Evolutionary conservation across 176 grass and related monocot genomes (phyloP), one percentile per base, ranked within the genome.

Genomic region (Typha latifolia): DNA sequence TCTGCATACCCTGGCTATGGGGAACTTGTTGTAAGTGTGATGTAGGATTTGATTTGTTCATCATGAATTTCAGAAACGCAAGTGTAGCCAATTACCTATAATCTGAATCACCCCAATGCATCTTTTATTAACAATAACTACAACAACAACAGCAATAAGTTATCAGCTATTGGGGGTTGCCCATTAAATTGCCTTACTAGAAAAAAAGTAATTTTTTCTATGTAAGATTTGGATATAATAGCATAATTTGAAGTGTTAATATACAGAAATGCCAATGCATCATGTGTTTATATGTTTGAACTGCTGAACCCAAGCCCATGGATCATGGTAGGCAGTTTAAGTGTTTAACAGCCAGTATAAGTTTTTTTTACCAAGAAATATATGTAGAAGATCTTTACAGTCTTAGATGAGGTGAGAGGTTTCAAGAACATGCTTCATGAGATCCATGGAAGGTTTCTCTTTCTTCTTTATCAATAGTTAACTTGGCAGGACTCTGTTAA

Each of bases 1-100:
- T 97, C 93, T 80, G 93, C 93, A 73, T 97, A 92, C 71, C 93
- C 93, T 65, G 88, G 93, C 66, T 97, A 82, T 24, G 93, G 88
- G 51, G 88, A 97, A 62, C 88, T 97, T 4, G 75, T 97, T 66
- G 88, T 97, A 85, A 92, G 92, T 78, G 20, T 66, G 26, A 47
- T 74, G 10, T 20, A 7, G 52, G 19, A 15, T 21, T 23, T 19
- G 2, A 29, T 66, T 63, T 18, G 15, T 2, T 15, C 20, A 23
- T 16, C 47, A 69, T 62, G n/a, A 34, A 15, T 51, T 74, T 24
- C 51, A 62, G 13, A 8, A 14, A 47, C 9, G 59, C 65, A 59
- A 52, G 48, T 57, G 19, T 64, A 47, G 4, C 20, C 7, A 57
- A 15, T 51, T 16, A 66, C 18, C 14, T 34, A 55, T 20, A 51